Evolutionary conservation across 805 yeast species (phyloP).

Genomic region (Isabelozyma heimii): DNA sequence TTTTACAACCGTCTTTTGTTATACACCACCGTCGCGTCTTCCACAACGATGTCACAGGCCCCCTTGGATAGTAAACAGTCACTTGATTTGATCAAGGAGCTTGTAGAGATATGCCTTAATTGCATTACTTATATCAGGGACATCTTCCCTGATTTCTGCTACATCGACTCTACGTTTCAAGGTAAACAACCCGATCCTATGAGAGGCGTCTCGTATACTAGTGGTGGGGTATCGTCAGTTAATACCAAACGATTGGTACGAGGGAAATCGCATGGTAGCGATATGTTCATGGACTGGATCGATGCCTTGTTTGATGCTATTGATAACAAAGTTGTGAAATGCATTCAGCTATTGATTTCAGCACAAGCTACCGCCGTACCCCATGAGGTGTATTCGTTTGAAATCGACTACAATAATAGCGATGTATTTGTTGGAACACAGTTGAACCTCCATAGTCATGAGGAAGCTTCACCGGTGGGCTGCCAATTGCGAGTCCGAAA

Average conservation of each 20-base stretch:
- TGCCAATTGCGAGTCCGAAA: background rate
- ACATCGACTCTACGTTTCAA: background rate
- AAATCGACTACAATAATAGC: background rate
- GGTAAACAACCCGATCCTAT: background rate
- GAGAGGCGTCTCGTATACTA: background rate
- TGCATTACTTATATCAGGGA: background rate
- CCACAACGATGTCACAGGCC: background rate
- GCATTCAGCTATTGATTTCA: background rate
- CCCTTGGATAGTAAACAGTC: background rate
- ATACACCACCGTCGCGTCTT: background rate
- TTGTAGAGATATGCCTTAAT: background rate
- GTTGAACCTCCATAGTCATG: background rate
- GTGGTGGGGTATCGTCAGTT: background rate
- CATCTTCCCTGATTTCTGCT: background rate
- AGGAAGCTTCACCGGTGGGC: background rate
- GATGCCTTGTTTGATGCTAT: background rate
- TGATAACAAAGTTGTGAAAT: background rate
- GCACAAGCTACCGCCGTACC: background rate
- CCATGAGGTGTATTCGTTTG: background rate
- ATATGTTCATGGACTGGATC: background rate
- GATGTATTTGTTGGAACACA: background rate
- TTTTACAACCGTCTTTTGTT: background rate
- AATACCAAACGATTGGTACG: background rate
- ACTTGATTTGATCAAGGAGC: background rate
- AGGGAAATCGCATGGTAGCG: background rate